These are phyloP conservation scores for Aspergillus texensis DNA, from an alignment of 2,329 filamentous ascomycete genomes.

Conservation along the genomic window DNA sequence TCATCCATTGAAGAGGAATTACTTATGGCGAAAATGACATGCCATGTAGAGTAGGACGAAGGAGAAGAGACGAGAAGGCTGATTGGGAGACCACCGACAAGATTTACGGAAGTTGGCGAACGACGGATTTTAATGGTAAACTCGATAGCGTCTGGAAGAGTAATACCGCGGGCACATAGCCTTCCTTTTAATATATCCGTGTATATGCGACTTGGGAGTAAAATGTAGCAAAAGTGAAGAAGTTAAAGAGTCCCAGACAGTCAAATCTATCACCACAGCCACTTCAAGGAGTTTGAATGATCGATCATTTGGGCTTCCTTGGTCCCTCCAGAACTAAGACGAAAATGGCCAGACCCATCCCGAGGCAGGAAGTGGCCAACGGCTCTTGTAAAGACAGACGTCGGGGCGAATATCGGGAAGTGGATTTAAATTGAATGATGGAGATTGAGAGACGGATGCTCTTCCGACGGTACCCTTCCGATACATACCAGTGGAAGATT, in stretches of 20 bases:
- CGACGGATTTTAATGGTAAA: background rate
- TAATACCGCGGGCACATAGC: background rate
- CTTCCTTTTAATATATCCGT: background rate
- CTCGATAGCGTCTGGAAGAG: background rate
- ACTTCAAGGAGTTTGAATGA: constrained; percentile 7
- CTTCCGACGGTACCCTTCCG: background rate
- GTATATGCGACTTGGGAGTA: background rate
- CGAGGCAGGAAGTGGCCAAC: constrained; percentile 13
- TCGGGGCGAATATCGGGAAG: constrained; percentile 26
- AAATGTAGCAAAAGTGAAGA: background rate
- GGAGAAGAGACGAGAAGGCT: background rate
- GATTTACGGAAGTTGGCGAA: constrained; percentile 5
- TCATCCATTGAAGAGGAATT: constrained; percentile 41
- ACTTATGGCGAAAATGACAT: constrained; percentile 24
- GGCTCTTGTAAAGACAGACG: constrained; percentile 11
- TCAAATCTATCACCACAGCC: constrained; percentile 10
- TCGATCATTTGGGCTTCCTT: background rate
- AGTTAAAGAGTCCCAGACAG: background rate
- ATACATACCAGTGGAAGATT: background rate
- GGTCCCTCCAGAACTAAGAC: constrained; percentile 11
- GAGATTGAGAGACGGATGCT: background rate
- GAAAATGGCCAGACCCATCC: constrained; percentile 21
- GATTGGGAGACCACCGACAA: background rate
- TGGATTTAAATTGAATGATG: constrained; percentile 5
- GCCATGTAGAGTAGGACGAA: constrained; percentile 25